phyloP scores from a whole-genome alignment of 2,329 filamentous ascomycete genomes.

The Xenoacremonium recifei region DNA sequence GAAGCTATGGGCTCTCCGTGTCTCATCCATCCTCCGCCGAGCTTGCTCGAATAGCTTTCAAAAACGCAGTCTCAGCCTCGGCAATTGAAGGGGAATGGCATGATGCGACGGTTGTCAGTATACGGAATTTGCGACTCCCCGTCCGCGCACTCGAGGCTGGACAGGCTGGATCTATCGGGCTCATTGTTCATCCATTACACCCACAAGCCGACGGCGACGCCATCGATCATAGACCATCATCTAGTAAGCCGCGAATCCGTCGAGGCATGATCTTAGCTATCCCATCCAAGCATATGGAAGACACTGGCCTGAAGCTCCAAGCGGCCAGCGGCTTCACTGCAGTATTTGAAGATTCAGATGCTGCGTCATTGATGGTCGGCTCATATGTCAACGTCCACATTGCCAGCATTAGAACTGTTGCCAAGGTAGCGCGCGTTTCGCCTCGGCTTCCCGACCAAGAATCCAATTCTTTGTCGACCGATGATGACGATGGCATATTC shows the following conservation, averaged over 20 bases:
- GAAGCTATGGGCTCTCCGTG: slow-evolving; percentile 48
- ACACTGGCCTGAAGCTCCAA: slow-evolving; percentile 57
- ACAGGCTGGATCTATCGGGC: slow-evolving; percentile 86
- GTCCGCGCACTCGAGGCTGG: slow-evolving; percentile 73
- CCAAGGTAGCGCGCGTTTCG: slow-evolving; percentile 64
- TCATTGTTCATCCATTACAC: slow-evolving; percentile 54
- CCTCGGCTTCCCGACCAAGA: slow-evolving; percentile 21
- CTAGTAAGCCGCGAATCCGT: slow-evolving; percentile 50
- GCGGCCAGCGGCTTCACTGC: slow-evolving; percentile 70
- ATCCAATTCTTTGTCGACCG: slow-evolving; percentile 26
- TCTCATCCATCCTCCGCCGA: slow-evolving; percentile 55
- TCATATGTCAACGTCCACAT: slow-evolving; percentile 79
- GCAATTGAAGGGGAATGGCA: slow-evolving; percentile 71
- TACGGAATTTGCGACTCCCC: slow-evolving; percentile 83
- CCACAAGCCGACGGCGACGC: slow-evolving; percentile 16
- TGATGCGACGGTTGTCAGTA: slow-evolving; percentile 75
- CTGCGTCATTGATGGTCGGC: slow-evolving; percentile 62
- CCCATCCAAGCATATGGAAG: slow-evolving; percentile 56
- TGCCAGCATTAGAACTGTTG: slow-evolving; percentile 80
- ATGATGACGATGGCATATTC: slow-evolving; percentile 57
- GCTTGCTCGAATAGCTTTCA: slow-evolving; percentile 50
- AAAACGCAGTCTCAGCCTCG: slow-evolving; percentile 51
- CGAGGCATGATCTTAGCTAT: slow-evolving; percentile 84
- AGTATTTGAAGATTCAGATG: slow-evolving; percentile 63
- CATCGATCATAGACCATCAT: no score